Percentiles rank a stretch among this genome's conserved stretches.
phyloP scores from a whole-genome alignment of 2,329 filamentous ascomycete species.

The Ilyonectria mors-panacis region DNA sequence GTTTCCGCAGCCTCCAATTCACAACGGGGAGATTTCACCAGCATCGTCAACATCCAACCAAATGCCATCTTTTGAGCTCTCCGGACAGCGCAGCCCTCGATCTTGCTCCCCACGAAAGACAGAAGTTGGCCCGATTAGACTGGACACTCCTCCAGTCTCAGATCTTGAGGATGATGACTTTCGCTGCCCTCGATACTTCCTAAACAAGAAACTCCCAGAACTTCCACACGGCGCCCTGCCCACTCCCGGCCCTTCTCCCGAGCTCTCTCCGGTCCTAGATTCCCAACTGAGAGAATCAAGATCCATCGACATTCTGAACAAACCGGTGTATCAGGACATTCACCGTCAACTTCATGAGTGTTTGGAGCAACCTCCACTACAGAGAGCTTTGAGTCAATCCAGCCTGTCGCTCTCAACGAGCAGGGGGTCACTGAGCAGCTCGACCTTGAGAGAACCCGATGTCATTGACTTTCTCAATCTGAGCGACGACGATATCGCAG shows the following conservation, averaged over 20 bases:
- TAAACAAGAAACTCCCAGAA: conserved; percentile 49
- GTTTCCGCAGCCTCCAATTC: conserved; percentile 55
- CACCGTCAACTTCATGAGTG: conserved; percentile 46
- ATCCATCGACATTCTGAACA: conserved; percentile 49
- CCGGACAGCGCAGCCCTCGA: conserved; percentile 46
- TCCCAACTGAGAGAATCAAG: conserved; percentile 47
- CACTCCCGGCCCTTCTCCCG: conserved; percentile 54
- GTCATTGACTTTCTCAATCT: conserved; percentile 69
- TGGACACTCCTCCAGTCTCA: conserved; percentile 54
- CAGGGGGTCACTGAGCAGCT: conserved; percentile 48
- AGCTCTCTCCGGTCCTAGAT: conserved; percentile 51
- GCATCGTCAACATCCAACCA: conserved; percentile 40
- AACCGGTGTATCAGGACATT: conserved; percentile 45
- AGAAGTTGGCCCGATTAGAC: conserved; percentile 38
- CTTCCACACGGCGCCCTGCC: conserved; percentile 46
- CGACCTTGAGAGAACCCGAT: conserved; percentile 65
- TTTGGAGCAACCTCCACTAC: conserved; percentile 45
- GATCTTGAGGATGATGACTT: conserved; percentile 51
- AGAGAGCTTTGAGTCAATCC: conserved; percentile 49
- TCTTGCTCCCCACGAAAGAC: conserved; percentile 45
- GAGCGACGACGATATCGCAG: conserved; percentile 72
- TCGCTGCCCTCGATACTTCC: conserved; percentile 36
- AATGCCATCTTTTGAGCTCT: conserved; percentile 41
- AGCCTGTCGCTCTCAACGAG: conserved; percentile 50
- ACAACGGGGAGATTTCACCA: conserved; percentile 45